phyloP scores from a whole-genome alignment of 2,329 filamentous ascomycete species.

The Rhytidhysteron rufulum region DNA sequence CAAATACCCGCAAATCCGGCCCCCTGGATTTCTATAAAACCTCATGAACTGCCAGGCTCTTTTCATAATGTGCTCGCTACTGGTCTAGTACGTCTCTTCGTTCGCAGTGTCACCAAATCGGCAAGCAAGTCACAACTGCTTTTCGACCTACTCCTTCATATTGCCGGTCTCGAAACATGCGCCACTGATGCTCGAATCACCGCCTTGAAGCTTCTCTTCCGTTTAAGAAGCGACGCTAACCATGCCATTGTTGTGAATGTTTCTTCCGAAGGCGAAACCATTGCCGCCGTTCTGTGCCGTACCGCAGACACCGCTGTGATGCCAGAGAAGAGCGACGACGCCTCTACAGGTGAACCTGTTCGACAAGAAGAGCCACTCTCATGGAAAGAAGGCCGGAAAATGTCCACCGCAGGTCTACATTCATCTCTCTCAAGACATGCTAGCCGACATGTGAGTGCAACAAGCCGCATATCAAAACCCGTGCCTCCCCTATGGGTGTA shows the following conservation, averaged over 20 bases:
- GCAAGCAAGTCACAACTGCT: constrained; percentile 57
- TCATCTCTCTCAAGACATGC: constrained; percentile 28
- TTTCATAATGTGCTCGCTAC: constrained; percentile 67
- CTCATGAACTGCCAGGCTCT: constrained; percentile 36
- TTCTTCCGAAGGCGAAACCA: constrained; percentile 66
- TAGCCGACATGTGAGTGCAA: constrained; percentile 17
- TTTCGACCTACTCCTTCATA: constrained; percentile 31
- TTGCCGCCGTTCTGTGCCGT: constrained; percentile 70
- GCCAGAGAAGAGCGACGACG: constrained; percentile 41
- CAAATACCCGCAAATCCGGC: constrained; percentile 14
- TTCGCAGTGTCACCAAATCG: constrained; percentile 65
- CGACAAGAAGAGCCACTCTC: constrained; percentile 24
- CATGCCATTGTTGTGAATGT: constrained; percentile 70
- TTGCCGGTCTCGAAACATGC: constrained; percentile 28
- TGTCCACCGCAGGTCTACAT: constrained; percentile 26
- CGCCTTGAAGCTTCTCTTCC: constrained; percentile 57
- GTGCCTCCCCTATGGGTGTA: constrained; percentile 54
- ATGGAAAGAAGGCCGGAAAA: constrained; percentile 28
- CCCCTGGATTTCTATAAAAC: constrained; percentile 15
- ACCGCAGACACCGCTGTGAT: constrained; percentile 51
- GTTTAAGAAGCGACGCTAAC: constrained; percentile 77
- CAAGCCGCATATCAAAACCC: constrained; percentile 28
- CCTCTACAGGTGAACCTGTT: constrained; percentile 14
- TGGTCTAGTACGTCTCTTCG: constrained; percentile 72
- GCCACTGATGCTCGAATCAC: constrained; percentile 35